phyloP scores from a whole-genome alignment of 306 rosid species.

The Begonia loranthoides region DNA sequence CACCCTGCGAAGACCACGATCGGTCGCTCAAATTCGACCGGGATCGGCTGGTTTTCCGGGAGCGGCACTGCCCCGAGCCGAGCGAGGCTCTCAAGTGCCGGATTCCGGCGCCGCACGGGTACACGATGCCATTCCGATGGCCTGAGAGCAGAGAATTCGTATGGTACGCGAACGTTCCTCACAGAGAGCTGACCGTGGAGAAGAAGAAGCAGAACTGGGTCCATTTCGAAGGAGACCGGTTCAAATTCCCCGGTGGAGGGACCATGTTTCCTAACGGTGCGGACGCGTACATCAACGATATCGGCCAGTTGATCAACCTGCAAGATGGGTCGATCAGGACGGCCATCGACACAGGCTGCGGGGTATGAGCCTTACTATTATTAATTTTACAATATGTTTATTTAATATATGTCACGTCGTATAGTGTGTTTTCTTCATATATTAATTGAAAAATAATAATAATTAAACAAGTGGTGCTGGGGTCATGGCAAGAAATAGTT shows the following conservation, averaged over 20 bases:
- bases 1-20: background rate
- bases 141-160: background rate
- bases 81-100: background rate
- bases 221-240: constrained; percentile 4
- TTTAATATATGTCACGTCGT: no score
- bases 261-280: constrained; percentile 2
- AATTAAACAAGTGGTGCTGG: no score
- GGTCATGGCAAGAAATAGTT: no score
- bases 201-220: background rate
- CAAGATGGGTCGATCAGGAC: constrained; percentile 67
- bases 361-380: constrained; percentile 36
- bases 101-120: background rate
- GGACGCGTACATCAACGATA: constrained; percentile 21
- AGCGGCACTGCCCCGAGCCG: background rate
- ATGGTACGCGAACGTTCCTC: constrained; percentile 1
- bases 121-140: background rate
- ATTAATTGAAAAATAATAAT: no score
- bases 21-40: background rate
- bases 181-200: background rate
- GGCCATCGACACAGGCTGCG: constrained; percentile 96
- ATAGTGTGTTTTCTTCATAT: no score
- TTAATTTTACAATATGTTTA: no score
- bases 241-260: constrained; percentile 3
- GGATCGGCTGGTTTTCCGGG: background rate
- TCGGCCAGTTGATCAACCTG: constrained; percentile 55